Evolutionary conservation across 2,329 filamentous ascomycete genomes (phyloP).

Genomic region (Alternaria longipes): DNA sequence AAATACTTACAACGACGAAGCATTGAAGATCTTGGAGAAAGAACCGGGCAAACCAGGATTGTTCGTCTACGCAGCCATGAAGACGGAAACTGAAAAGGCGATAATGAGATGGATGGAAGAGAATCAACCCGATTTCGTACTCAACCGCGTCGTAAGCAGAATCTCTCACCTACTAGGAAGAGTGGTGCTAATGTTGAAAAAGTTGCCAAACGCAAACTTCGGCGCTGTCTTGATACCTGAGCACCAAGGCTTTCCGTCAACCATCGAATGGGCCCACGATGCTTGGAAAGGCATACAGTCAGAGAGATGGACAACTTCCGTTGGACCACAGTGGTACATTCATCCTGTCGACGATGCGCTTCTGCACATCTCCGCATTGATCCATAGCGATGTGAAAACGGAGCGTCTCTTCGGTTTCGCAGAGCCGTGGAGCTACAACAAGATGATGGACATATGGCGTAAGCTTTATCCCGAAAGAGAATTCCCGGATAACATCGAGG

Average conservation of each 20-base stretch:
- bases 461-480: constrained; percentile 52
- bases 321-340: constrained; percentile 33
- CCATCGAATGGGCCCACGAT: constrained; percentile 34
- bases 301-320: constrained; percentile 33
- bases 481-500: constrained; percentile 40
- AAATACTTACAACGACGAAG: constrained; percentile 52
- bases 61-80: constrained; percentile 57
- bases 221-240: constrained; percentile 48
- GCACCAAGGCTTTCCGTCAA: constrained; percentile 45
- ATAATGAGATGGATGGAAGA: constrained; percentile 59
- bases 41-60: constrained; percentile 31
- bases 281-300: constrained; percentile 44
- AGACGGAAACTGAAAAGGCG: constrained; percentile 58
- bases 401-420: constrained; percentile 66
- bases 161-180: fast-evolving
- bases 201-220: constrained; percentile 50
- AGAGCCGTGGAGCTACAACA: constrained; percentile 58
- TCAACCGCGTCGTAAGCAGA: constrained; percentile 51
- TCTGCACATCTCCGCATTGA: constrained; percentile 63
- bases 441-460: constrained; percentile 52
- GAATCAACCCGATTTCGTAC: constrained; percentile 55
- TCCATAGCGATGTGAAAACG: constrained; percentile 56
- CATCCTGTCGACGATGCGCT: constrained; percentile 50
- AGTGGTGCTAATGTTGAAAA: neutral
- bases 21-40: constrained; percentile 37